Evolutionary conservation across 495 filamentous ascomycete species (phyloP), one percentile per base, ranked within the genome.

Genomic region (Annulohypoxylon moriforme): DNA sequence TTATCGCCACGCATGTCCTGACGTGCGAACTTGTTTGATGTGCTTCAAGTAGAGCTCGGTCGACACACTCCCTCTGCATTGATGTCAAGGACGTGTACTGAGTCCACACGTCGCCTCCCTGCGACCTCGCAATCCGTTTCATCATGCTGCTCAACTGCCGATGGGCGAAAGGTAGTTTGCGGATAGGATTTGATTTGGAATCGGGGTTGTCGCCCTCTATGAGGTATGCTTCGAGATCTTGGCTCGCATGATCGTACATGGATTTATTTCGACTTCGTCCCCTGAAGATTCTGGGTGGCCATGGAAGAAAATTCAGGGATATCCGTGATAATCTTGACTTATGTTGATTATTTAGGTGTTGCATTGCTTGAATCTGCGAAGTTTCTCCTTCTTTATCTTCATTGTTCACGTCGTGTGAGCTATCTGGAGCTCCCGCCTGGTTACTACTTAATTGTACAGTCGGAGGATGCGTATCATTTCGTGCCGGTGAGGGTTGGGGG

Each of bases 201-300:
- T 18, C 0, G 11, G 40, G 42, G 24, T 18, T 16, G 34, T 61
- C 55, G 2, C 9, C 9, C 13, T 71, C 68, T 47, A 71, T 49
- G n/a, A 71, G 40, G 22, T 66, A 71, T 0, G 56, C 62, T 9
- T 66, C 68, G 14, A 71, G 49, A 33, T 71, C 62, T 18, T 57
- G 9, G 27, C 47, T 65, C 20, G 60, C 24, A 33, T 38, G 46
- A 34, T 47, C 18, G 10, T n/a, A 14, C 1, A 1, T 16, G 16
- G 0, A 14, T 24, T 20, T 52, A 1, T 40, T n/a, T 18, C 14
- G n/a, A 20, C 9, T 4, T 27, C 34, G 60, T 9, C n/a, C 60
- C 7, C 44, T 9, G 24, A 69, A 60, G 14, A 69, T 3, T 8
- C 18, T 53, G 1, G 67, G 49, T 33, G 33, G 0, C 42, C 59